Evolutionary conservation across 805 yeast genomes (phyloP).

Genomic region (Blastobotrys americana): DNA sequence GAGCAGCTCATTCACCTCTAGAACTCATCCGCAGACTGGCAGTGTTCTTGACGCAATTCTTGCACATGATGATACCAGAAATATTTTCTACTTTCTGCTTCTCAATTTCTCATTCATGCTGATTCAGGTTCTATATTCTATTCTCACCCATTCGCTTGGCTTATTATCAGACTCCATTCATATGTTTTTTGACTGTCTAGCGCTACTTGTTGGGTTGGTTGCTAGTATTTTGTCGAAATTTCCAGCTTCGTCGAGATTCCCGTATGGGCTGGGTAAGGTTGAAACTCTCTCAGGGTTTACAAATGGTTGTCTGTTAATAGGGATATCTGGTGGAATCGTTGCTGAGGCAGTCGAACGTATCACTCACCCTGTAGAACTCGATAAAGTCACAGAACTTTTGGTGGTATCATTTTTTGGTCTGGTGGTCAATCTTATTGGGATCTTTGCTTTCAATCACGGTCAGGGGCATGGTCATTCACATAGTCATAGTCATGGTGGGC

Average conservation of each 20-base stretch:
- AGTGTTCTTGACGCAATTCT: conserved; percentile 32
- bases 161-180: conserved; percentile 88
- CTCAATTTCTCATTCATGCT: conserved; percentile 91
- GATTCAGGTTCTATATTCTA: conserved; percentile 83
- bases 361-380: conserved; percentile 65
- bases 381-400: conserved; percentile 74
- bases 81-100: conserved; percentile 79
- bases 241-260: conserved; percentile 62
- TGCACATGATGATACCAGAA: conserved; percentile 66
- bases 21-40: conserved; percentile 8
- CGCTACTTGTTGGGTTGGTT: conserved; percentile 77
- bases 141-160: conserved; percentile 87
- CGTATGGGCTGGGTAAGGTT: conserved; percentile 77
- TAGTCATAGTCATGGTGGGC: conserved; percentile 42
- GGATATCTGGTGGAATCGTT: conserved; percentile 81
- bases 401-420: conserved; percentile 81
- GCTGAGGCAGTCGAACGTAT: conserved; percentile 82
- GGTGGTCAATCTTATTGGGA: conserved; percentile 83
- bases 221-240: conserved; percentile 65
- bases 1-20: neutral
- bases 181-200: conserved; percentile 93
- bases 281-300: conserved; percentile 95
- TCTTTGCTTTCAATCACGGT: conserved; percentile 89
- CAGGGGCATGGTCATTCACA: conserved; percentile 41
- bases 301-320: conserved; percentile 80